phyloP scores from a whole-genome alignment of 768 basidiomycete genomes.

The Amanita polypyramis region DNA sequence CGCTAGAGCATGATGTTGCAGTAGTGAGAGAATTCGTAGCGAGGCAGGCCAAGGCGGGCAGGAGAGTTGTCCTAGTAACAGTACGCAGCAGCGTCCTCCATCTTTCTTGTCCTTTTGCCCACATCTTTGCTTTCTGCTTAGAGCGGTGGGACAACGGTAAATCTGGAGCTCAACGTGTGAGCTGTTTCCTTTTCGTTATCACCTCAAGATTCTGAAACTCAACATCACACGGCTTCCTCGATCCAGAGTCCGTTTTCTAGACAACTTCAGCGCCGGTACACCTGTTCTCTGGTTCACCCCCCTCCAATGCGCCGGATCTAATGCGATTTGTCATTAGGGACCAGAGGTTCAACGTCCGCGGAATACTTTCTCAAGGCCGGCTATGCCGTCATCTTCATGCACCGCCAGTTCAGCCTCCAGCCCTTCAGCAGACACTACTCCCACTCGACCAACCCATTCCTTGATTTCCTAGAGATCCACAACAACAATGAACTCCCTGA shows the following conservation, averaged over 20 bases:
- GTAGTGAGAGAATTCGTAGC: slow-evolving; percentile 60
- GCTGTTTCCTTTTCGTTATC: slow-evolving; percentile 21
- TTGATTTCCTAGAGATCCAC: slow-evolving; percentile 80
- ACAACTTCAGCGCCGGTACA: slow-evolving; percentile 96
- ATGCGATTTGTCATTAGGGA: slow-evolving; percentile 41
- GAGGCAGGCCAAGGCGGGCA: slow-evolving; percentile 50
- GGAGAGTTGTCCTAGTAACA: slow-evolving; percentile 87
- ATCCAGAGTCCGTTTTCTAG: slow-evolving; percentile 88
- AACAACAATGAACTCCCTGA: slow-evolving; percentile 23
- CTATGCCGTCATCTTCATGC: slow-evolving; percentile 98
- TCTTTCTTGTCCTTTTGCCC: not conserved
- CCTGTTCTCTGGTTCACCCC: slow-evolving; percentile 1
- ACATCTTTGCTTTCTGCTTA: slow-evolving; percentile 17
- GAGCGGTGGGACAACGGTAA: slow-evolving; percentile 98
- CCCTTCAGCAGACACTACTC: slow-evolving; percentile 98
- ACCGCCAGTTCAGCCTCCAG: slow-evolving; percentile 93
- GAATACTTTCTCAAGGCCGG: slow-evolving; percentile 93
- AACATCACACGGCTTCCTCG: not conserved
- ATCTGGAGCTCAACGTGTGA: slow-evolving; percentile 98
- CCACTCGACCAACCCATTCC: slow-evolving; percentile 95
- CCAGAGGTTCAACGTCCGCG: slow-evolving; percentile 93
- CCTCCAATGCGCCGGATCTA: slow-evolving; percentile 3
- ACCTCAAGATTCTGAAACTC: not conserved
- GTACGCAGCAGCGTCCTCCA: slow-evolving; percentile 40
- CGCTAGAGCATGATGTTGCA: slow-evolving; percentile 58